These are phyloP conservation scores for Mortierella sp. DNA, from an alignment of 371 early-diverging fungal species.

Conservation along the genomic window DNA sequence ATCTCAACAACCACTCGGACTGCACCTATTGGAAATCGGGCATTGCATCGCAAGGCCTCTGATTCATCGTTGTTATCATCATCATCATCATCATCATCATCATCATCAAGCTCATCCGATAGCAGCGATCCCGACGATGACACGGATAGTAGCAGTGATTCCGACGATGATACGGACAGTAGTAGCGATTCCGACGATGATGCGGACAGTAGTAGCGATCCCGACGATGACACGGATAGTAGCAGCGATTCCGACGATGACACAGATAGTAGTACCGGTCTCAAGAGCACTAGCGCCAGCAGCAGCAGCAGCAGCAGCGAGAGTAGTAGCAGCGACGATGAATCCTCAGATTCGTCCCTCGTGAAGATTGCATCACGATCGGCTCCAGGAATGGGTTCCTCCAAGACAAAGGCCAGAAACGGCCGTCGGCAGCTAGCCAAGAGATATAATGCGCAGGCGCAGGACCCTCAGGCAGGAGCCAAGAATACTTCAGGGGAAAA, in stretches of 20 bases:
- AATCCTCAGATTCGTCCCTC: not conserved
- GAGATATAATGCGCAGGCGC: not conserved
- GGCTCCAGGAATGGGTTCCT: conserved; percentile 5
- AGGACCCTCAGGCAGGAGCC: not conserved
- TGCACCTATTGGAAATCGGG: not conserved
- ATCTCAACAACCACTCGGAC: no score
- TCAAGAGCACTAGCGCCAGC: not conserved
- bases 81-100: not conserved
- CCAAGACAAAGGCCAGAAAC: conserved; percentile 12
- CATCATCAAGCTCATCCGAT: conserved; percentile 21
- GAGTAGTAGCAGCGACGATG: not conserved
- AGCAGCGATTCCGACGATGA: conserved; percentile 1
- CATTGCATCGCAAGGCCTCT: no score
- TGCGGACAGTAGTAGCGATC: conserved; percentile 10
- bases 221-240: not conserved
- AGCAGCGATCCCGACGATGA: conserved; percentile 10
- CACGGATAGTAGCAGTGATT: not conserved
- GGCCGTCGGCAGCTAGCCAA: conserved; percentile 4
- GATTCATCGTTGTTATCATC: no score
- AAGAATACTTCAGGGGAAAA: not conserved
- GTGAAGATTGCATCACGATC: not conserved
- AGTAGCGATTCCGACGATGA: conserved; percentile 2
- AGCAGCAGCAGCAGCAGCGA: conserved; percentile 8
- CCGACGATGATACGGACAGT: not conserved
- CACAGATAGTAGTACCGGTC: conserved; percentile 1